Percentiles rank a stretch among this genome's conserved stretches.
phyloP scores from a whole-genome alignment of 2,329 filamentous ascomycete genomes.

The Sclerotinia sclerotiorum region DNA sequence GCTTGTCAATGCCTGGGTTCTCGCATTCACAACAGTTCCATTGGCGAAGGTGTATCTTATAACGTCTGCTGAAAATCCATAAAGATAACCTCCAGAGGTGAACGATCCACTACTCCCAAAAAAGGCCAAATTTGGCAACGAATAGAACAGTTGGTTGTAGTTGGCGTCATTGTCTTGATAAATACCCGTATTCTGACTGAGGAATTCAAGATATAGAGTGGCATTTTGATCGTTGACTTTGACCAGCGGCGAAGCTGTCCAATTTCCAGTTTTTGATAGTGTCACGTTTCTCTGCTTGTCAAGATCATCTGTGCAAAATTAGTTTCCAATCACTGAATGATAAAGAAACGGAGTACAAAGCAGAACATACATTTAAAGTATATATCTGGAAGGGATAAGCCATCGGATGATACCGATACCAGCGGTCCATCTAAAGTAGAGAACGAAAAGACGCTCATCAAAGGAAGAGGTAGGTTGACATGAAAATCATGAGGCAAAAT shows the following conservation, averaged over 20 bases:
- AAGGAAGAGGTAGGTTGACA: conserved; percentile 50
- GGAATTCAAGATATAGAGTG: conserved; percentile 48
- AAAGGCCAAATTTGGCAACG: conserved; percentile 8
- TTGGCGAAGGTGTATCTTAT: conserved; percentile 43
- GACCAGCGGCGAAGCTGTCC: conserved; percentile 47
- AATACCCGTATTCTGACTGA: conserved; percentile 40
- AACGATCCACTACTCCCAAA: conserved; percentile 29
- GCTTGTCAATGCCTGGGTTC: conserved; percentile 38
- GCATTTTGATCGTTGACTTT: conserved; percentile 56
- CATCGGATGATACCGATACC: conserved; percentile 60
- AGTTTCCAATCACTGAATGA: background rate
- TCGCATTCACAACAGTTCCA: conserved; percentile 37
- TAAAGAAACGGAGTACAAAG: no score
- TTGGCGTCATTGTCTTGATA: conserved; percentile 43
- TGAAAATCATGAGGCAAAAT: conserved; percentile 57
- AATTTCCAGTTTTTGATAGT: conserved; percentile 13
- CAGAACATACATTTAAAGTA: conserved; percentile 41
- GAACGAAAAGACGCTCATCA: conserved; percentile 48
- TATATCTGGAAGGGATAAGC: conserved; percentile 53
- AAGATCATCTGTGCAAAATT: conserved; percentile 22
- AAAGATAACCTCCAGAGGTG: conserved; percentile 36
- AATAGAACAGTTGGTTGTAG: conserved; percentile 44
- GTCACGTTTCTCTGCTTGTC: conserved; percentile 13
- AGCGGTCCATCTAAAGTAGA: conserved; percentile 38
- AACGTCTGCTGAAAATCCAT: conserved; percentile 35